Conservation (phyloP, 768 basidiomycete genomes). For the Dictyophora rubrovolvata region DNA sequence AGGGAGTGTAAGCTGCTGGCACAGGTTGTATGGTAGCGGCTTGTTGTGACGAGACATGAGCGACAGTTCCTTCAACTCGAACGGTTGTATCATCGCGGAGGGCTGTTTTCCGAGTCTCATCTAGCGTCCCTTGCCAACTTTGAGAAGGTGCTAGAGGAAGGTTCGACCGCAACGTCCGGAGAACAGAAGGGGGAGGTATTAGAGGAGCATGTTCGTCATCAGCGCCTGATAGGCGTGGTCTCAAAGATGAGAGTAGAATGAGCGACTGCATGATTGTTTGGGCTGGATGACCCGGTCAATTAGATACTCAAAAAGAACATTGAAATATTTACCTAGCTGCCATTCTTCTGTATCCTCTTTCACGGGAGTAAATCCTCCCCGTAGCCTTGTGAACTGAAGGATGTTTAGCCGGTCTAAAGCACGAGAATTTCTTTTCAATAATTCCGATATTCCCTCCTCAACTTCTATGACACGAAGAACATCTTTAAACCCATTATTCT, state of each 20-base stretch:
- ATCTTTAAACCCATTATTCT: constrained; percentile 47
- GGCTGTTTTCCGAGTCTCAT: constrained; percentile 43
- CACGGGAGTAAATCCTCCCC: constrained; percentile 17
- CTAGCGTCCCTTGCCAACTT: constrained; percentile 71
- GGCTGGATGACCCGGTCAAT: constrained; percentile 31
- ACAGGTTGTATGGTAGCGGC: not conserved
- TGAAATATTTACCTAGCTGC: constrained; percentile 53
- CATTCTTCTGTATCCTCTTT: constrained; percentile 72
- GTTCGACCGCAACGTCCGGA: constrained; percentile 65
- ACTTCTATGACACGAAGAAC: constrained; percentile 52
- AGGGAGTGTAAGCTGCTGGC: constrained; percentile 8
- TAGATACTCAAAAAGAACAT: constrained; percentile 11
- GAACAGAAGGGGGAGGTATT: constrained; percentile 49
- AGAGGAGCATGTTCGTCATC: constrained; percentile 27
- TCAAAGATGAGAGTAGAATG: constrained; percentile 53
- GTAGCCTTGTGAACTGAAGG: constrained; percentile 50
- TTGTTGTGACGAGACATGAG: constrained; percentile 1
- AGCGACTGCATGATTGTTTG: constrained; percentile 66
- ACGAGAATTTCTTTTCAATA: constrained; percentile 53
- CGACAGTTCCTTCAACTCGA: constrained; percentile 38
- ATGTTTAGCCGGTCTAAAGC: constrained; percentile 57
- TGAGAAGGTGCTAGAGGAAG: constrained; percentile 47
- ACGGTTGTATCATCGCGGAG: constrained; percentile 69
- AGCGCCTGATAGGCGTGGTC: constrained; percentile 44
- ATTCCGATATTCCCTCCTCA: constrained; percentile 57